Base-by-base conservation (phyloP, 805 yeast genomes). In the Zygosaccharomyces bailii region DNA sequence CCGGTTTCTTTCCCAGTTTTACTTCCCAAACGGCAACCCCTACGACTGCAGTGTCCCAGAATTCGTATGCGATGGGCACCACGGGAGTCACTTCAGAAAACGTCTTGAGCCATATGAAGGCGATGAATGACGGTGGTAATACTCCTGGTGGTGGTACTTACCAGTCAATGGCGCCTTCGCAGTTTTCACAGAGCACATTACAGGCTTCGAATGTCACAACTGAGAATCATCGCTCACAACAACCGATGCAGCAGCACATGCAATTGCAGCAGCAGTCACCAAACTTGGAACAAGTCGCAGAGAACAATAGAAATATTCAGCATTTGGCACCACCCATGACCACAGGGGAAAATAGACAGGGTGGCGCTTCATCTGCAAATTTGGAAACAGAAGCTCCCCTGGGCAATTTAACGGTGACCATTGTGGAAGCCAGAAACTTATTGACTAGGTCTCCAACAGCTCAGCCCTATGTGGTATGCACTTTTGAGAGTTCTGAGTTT, bases 401-500 rank as follows among this genome's bases (percentile, higher is more conserved):
- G 59, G 98, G 98, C 35, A 86, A 85, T 63, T 74, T 91, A 42
- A 79, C 80, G 56, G 89, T 93, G 38, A 80, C 79, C 25, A 87
- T 91, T 49, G 70, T 85, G 20, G 91, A 87, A 65, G 97, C 96
- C 1, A 76, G 73, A 46, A 82, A 81, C 54, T 73, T 91, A 50
- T 68, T 74, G 34, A 77, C 82, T 25, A 72, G 75, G 35, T 66
- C 79, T 4, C 67, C 73, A 32, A 68, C 71, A 59, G 73, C 91
- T 3, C 85, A 78, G 54, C 96, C 96, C 2, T 84, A 89, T 63
- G 96, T 86, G 14, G 96, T 89, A 29, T 86, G 95, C 65, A 84
- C 95, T 8, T 89, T 86, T 70, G 96, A 88, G 63, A 83, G 91
- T 49, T 83, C 95, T 1, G 98, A 93, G 68, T 86, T 82, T 52